phyloP scores from a whole-genome alignment of 345 rosid species.

The Mercurialis annua region DNA sequence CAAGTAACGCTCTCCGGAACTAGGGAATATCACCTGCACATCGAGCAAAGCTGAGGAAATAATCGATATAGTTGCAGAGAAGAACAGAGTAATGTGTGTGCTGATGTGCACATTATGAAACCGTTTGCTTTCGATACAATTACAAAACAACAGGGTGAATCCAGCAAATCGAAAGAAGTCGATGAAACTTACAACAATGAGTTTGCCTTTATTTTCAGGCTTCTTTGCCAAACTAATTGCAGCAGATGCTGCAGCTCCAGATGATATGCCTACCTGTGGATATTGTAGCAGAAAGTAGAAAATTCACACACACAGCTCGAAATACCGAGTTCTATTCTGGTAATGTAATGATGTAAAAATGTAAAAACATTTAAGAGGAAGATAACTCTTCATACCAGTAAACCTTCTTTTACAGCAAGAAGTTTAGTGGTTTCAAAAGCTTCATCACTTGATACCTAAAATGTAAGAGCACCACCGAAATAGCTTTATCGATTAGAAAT shows the following conservation, averaged over 20 bases:
- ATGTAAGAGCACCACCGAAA: too few species aligned
- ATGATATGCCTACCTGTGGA: conserved; percentile 56
- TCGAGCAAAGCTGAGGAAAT: background rate
- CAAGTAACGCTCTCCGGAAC: conserved; percentile 73
- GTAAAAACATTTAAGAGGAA: too few species aligned
- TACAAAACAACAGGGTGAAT: background rate
- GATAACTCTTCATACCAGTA: conserved; percentile 42
- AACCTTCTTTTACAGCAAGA: conserved; percentile 83
- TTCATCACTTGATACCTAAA: conserved; percentile 76
- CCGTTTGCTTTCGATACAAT: background rate
- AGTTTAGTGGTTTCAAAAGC: conserved; percentile 78
- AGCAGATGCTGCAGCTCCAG: conserved; percentile 56
- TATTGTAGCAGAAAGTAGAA: background rate
- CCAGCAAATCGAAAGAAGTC: background rate
- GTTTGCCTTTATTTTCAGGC: conserved; percentile 54
- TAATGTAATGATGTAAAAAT: background rate
- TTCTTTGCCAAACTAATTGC: conserved; percentile 49
- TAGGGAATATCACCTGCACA: conserved; percentile 33
- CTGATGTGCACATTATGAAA: too few species aligned
- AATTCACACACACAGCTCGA: background rate
- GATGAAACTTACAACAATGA: conserved; percentile 43
- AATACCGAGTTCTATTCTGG: too few species aligned
- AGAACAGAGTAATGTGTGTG: background rate
- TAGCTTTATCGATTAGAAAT: too few species aligned
- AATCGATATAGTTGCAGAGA: too few species aligned